Conservation (phyloP, 2,329 filamentous ascomycete species). For the Stagonosporopsis cucurbitacearum region DNA sequence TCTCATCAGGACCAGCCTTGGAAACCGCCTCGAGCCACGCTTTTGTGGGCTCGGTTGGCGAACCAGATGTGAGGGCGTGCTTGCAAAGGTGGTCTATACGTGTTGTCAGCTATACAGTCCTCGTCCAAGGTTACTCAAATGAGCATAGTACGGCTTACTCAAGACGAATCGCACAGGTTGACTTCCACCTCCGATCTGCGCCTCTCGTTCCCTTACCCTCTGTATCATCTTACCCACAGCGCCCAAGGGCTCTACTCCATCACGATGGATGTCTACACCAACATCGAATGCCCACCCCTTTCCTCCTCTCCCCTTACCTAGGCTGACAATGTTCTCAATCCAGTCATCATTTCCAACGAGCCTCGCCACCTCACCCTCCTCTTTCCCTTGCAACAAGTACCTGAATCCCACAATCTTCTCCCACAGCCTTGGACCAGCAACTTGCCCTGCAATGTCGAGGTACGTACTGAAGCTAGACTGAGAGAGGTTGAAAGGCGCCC, state of each 20-base stretch:
- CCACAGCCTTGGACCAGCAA: slow-evolving; percentile 69
- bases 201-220: slow-evolving; percentile 56
- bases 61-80: slow-evolving; percentile 71
- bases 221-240: slow-evolving; percentile 46
- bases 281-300: slow-evolving; percentile 78
- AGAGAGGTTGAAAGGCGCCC: slow-evolving; percentile 81
- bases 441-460: slow-evolving; percentile 64
- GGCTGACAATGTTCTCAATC: slow-evolving; percentile 61
- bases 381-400: slow-evolving; percentile 73
- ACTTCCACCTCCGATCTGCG: slow-evolving; percentile 62
- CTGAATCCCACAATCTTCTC: slow-evolving; percentile 76
- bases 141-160: slow-evolving; percentile 59
- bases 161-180: slow-evolving; percentile 67
- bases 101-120: background rate
- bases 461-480: slow-evolving; percentile 68
- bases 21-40: slow-evolving; percentile 75
- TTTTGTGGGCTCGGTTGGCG: slow-evolving; percentile 57
- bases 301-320: slow-evolving; percentile 66
- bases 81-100: slow-evolving; percentile 86
- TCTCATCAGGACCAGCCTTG: slow-evolving; percentile 67
- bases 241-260: slow-evolving; percentile 68
- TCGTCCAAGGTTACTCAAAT: background rate
- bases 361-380: slow-evolving; percentile 42
- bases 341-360: slow-evolving; percentile 47
- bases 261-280: slow-evolving; percentile 79